These are phyloP conservation scores for Cicer arietinum DNA, from an alignment of 306 rosid species.

Conservation along the genomic window DNA sequence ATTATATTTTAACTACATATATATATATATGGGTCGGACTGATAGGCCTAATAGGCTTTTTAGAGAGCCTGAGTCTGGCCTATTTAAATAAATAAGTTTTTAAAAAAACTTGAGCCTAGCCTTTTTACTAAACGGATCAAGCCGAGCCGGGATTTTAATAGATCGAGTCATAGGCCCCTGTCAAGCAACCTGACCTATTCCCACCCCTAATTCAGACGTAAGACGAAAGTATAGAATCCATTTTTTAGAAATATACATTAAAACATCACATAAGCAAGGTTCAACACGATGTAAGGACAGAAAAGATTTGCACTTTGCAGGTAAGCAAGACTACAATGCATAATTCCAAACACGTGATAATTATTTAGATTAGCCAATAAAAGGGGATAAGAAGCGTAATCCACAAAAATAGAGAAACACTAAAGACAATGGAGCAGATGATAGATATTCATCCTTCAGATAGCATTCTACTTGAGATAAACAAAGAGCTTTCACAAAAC, in stretches of 20 bases:
- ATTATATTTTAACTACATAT: too few species aligned
- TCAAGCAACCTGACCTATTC: too few species aligned
- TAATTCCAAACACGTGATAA: background rate
- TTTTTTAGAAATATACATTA: background rate
- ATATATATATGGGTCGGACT: too few species aligned
- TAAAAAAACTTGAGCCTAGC: too few species aligned
- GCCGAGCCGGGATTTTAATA: too few species aligned
- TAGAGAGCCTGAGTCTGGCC: too few species aligned
- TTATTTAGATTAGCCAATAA: background rate
- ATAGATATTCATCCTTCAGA: background rate
- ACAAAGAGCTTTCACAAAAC: conserved; percentile 4
- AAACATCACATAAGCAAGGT: background rate
- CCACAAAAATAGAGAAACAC: conserved; percentile 4
- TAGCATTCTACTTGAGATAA: background rate
- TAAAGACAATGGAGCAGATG: conserved; percentile 19
- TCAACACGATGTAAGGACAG: background rate
- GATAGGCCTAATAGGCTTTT: too few species aligned
- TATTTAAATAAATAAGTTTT: too few species aligned
- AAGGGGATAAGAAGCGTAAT: background rate
- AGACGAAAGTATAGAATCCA: too few species aligned
- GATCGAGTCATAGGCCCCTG: too few species aligned
- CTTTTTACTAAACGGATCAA: too few species aligned
- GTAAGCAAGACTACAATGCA: conserved; percentile 3
- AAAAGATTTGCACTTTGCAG: conserved; percentile 11
- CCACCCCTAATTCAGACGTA: too few species aligned